Conservation (phyloP, 208 protist genomes). For the Leptomonas pyrrhocoris region DNA sequence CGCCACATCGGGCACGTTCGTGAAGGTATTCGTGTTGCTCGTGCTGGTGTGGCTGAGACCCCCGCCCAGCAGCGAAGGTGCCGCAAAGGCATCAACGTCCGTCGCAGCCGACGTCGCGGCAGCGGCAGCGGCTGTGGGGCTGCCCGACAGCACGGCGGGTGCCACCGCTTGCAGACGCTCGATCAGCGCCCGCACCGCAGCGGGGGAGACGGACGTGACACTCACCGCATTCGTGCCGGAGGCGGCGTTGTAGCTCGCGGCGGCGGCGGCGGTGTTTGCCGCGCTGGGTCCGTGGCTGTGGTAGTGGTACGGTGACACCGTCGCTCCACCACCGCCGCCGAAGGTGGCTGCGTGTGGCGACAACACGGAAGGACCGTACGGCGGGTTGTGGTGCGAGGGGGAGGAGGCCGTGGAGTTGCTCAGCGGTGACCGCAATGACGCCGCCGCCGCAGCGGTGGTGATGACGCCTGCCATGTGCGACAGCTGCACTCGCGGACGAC, state of each 20-base stretch:
- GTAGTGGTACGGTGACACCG: conserved; percentile 4
- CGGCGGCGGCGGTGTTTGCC: neutral
- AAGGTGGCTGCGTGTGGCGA: no score
- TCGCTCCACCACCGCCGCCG: neutral
- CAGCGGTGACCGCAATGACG: conserved; percentile 6
- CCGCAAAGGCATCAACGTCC: neutral
- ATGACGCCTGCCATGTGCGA: conserved; percentile 7
- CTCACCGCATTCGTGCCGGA: neutral
- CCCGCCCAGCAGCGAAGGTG: neutral
- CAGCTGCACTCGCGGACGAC: conserved; percentile 29
- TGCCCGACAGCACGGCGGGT: conserved; percentile 5
- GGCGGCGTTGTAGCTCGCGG: neutral
- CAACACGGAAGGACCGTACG: neutral
- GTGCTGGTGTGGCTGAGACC: neutral
- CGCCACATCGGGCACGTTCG: conserved; percentile 13
- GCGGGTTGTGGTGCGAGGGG: no score
- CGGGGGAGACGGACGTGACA: conserved; percentile 11
- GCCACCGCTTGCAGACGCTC: conserved; percentile 21
- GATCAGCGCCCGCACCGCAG: conserved; percentile 18
- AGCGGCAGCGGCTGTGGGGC: neutral
- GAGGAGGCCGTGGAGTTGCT: neutral
- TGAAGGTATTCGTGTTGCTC: neutral
- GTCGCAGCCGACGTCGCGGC: neutral
- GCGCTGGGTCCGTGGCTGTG: neutral
- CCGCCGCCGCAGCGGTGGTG: neutral